phyloP scores from a whole-genome alignment of 306 rosid species.

The Medicago lupulina region DNA sequence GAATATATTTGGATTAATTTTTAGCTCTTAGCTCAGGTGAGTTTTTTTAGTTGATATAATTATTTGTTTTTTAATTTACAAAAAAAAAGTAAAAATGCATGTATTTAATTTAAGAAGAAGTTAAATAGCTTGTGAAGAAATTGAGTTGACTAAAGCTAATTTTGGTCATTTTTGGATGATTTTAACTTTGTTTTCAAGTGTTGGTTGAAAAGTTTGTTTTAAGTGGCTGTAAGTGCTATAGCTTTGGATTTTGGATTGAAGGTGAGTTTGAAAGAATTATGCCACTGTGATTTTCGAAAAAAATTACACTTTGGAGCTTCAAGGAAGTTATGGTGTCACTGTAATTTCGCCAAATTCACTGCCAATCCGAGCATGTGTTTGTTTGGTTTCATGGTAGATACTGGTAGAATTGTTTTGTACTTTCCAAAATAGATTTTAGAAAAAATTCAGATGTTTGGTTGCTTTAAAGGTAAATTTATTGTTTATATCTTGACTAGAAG shows the following conservation, averaged over 20 bases:
- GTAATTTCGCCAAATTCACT: neutral
- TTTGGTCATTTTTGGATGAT: neutral
- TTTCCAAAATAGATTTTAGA: neutral
- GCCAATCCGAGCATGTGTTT: neutral
- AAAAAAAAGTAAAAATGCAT: neutral
- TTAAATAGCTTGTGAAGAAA: neutral
- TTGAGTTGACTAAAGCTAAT: neutral
- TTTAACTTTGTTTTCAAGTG: neutral
- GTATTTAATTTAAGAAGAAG: neutral
- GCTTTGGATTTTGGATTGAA: neutral
- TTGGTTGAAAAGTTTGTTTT: neutral
- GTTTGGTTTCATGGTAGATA: neutral
- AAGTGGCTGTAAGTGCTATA: neutral
- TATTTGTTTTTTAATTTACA: neutral
- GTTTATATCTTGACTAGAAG: too few species aligned
- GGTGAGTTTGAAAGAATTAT: neutral
- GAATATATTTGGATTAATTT: neutral
- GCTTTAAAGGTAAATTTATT: too few species aligned
- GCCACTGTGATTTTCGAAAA: neutral
- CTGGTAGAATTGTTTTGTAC: neutral
- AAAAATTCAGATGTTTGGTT: neutral
- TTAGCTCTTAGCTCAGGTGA: neutral
- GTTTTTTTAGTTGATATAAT: neutral
- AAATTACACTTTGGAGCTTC: neutral
- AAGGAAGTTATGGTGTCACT: neutral